These are phyloP conservation scores for Eucalyptus tenuipes DNA, from an alignment of 345 rosid species.

Conservation along the genomic window DNA sequence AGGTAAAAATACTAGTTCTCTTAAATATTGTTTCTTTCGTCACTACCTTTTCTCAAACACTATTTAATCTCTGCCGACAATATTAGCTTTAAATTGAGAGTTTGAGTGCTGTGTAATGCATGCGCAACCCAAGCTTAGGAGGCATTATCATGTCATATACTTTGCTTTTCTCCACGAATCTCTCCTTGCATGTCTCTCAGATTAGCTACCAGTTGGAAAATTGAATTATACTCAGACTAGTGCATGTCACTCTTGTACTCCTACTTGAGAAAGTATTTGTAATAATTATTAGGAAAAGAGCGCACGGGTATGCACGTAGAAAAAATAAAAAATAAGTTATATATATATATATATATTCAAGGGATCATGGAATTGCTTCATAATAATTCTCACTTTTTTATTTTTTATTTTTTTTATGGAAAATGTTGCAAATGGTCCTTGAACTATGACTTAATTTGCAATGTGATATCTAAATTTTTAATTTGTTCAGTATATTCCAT, in stretches of 20 bases:
- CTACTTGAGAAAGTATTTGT: not conserved
- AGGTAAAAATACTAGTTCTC: not conserved
- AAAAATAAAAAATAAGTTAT: no score
- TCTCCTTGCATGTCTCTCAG: not conserved
- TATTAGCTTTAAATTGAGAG: not conserved
- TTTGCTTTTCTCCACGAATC: not conserved
- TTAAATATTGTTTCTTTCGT: not conserved
- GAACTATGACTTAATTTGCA: no score
- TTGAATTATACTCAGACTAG: not conserved
- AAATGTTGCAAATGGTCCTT: no score
- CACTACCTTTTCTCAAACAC: not conserved
- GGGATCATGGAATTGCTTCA: not conserved
- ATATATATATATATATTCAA: no score
- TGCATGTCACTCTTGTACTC: not conserved
- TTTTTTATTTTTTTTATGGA: no score
- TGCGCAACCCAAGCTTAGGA: not conserved
- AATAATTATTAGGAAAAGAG: not conserved
- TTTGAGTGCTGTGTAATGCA: not conserved
- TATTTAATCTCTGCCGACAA: not conserved
- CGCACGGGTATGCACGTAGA: not conserved
- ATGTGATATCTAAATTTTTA: no score
- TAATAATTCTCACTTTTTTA: not conserved
- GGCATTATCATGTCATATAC: not conserved
- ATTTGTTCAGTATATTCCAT: no score
- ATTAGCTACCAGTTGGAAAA: not conserved